Percentiles rank a stretch among this genome's conserved stretches.
Evolutionary conservation across 352 stramenopile genomes (phyloP).

Genomic region (Phytophthora aleatoria): DNA sequence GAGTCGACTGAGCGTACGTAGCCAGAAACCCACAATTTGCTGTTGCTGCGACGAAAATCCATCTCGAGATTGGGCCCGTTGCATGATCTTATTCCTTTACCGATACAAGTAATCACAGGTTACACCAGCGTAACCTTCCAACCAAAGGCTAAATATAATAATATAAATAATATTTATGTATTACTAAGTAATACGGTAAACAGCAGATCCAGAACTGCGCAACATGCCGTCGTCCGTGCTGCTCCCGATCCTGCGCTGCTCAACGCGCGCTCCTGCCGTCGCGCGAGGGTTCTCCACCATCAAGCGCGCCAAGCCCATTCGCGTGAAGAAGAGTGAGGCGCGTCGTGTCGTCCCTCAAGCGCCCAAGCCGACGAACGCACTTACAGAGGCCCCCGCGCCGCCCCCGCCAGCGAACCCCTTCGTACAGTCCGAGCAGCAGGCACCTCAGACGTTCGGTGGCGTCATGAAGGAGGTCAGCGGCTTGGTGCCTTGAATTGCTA

Average conservation of each 20-base stretch:
- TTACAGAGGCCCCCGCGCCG: conserved; percentile 35
- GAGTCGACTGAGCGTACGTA: not conserved
- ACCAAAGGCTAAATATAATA: not conserved
- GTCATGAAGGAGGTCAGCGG: conserved; percentile 64
- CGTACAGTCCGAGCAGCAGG: conserved; percentile 45
- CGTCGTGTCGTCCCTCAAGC: conserved; percentile 53
- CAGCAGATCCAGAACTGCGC: not conserved
- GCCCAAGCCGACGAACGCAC: conserved; percentile 50
- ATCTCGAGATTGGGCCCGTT: not conserved
- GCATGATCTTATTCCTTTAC: too few species aligned
- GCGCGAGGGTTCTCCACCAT: conserved; percentile 44
- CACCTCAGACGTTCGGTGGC: conserved; percentile 61
- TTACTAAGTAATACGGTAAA: too few species aligned
- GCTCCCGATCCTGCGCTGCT: conserved; percentile 14
- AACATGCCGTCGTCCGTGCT: conserved; percentile 3
- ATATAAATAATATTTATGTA: too few species aligned
- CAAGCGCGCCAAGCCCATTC: conserved; percentile 66
- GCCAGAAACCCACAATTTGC: conserved; percentile 1
- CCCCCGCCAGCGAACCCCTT: conserved; percentile 36
- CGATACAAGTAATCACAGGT: not conserved
- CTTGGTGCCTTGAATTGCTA: not conserved
- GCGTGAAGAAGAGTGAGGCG: conserved; percentile 75
- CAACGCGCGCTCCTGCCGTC: conserved; percentile 4
- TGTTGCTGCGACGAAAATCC: conserved; percentile 2
- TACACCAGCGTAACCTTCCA: conserved; percentile 1